Base-by-base conservation (phyloP, 2,329 filamentous ascomycete species). In the Phialocephala sp. region DNA sequence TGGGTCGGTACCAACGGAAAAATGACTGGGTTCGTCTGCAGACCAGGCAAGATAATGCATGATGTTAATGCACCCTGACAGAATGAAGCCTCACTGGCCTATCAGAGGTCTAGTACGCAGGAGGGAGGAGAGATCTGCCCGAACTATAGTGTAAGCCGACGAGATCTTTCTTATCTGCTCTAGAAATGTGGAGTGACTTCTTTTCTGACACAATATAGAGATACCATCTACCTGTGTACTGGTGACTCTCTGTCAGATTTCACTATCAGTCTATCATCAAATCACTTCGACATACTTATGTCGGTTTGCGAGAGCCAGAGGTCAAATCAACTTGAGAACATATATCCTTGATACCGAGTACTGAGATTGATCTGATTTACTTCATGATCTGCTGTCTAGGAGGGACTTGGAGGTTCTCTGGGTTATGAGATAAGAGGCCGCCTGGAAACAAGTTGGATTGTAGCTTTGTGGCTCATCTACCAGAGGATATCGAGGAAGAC, bases 51-150 rank as follows among this genome's bases (percentile, higher is more conserved):
- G 57, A 64, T 68, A 69, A 54, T 68, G 66, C 68, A 71, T 70
- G 60, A 71, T 62, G 35, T 67, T 68, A 61, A 71, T 70, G 69
- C 68, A 66, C 32, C 41, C 60, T 52, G 32, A 37, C 32, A 39
- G 36, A 57, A 59, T 22, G n/a, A 22, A 39, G 32, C 20, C 15
- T n/a, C 35, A 67, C 59, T 66, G 66, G 5, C 65, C 68, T 66
- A 66, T 68, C 55, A 68, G 14, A 58, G 32, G 47, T 35, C 27
- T 22, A 35, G 14, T 54, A 54, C 3, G 4, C 14, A 15, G 20
- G 37, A 35, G 60, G 37, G n/a, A 61, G 37, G 32, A 22, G 52
- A 35, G 22, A 41, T 18, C 41, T 32, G 36, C 54, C 43, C 43
- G 41, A 37, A 32, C 5, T 37, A 43, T 41, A 32, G 36, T 54